Conservation (phyloP, 2,329 filamentous ascomycete species). For the Calonectria pseudoturangicola region DNA sequence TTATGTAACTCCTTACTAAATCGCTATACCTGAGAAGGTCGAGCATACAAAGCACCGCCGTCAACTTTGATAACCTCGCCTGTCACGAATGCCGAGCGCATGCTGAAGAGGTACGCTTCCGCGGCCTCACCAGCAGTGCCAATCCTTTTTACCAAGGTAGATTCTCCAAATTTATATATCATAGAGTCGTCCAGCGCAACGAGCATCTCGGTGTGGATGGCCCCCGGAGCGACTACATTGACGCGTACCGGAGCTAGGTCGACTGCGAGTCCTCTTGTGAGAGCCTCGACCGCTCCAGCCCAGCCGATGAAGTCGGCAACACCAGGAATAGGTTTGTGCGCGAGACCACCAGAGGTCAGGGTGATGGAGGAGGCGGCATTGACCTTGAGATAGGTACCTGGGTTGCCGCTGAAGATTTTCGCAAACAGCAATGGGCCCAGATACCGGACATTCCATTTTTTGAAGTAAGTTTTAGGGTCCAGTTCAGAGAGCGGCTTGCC, state of each 20-base stretch:
- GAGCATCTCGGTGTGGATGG: constrained; percentile 17
- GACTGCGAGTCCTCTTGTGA: not conserved
- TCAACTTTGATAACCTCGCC: constrained; percentile 14
- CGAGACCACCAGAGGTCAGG: constrained; percentile 4
- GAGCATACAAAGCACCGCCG: not conserved
- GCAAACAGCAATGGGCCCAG: constrained; percentile 10
- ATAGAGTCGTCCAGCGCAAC: not conserved
- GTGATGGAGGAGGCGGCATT: constrained; percentile 10
- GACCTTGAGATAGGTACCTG: constrained; percentile 1
- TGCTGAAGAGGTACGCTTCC: not conserved
- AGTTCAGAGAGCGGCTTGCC: constrained; percentile 16
- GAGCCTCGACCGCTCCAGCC: not conserved
- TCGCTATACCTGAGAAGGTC: not conserved
- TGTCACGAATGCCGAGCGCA: not conserved
- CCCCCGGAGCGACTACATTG: not conserved
- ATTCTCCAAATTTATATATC: constrained; percentile 15
- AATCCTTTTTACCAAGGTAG: constrained; percentile 1
- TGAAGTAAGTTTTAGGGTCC: not conserved
- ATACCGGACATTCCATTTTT: constrained; percentile 5
- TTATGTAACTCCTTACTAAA: not conserved
- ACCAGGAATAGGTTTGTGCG: constrained; percentile 13
- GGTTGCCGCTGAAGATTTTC: constrained; percentile 11
- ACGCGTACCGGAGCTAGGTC: not conserved
- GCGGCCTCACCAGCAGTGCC: not conserved
- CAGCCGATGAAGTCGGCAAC: constrained; percentile 10